Evolutionary conservation across 2,329 filamentous ascomycete species (phyloP).

Genomic region (Pseudocercospora pini-densiflorae): DNA sequence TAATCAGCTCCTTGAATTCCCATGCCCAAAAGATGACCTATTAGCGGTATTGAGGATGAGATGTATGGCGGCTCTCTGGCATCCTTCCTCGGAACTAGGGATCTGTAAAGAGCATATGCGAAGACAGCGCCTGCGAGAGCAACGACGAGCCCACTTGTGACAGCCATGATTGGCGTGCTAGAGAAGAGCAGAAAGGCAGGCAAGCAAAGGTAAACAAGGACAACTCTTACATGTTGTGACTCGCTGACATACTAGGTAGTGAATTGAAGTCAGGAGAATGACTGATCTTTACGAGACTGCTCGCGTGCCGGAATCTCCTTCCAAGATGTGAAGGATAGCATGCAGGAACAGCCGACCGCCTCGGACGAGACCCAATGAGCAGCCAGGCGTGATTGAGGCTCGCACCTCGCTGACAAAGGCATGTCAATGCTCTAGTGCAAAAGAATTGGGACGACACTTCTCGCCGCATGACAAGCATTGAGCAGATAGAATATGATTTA

Average conservation of each 20-base stretch:
- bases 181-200: neutral
- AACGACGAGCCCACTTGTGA: neutral
- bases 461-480: too few relatives aligned
- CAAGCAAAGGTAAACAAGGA: neutral
- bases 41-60: conserved; percentile 47
- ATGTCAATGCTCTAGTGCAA: too few relatives aligned
- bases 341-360: too few relatives aligned
- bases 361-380: too few relatives aligned
- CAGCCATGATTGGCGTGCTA: neutral
- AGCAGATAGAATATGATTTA: too few relatives aligned
- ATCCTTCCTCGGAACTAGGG: conserved; percentile 9
- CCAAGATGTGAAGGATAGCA: too few relatives aligned
- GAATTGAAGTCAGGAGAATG: too few relatives aligned
- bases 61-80: conserved; percentile 51
- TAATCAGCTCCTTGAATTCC: conserved; percentile 30
- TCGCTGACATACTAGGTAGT: neutral
- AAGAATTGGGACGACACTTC: too few relatives aligned
- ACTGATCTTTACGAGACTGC: too few relatives aligned
- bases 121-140: neutral
- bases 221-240: neutral
- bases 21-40: conserved; percentile 55
- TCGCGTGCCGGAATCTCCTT: too few relatives aligned
- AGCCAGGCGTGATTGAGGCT: too few relatives aligned
- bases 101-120: neutral
- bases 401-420: too few relatives aligned